A percentile compares a stretch with the other conserved stretches of the same genome.
Evolutionary conservation across 2,329 filamentous ascomycete species (phyloP).

Genomic region (Teratosphaeriaceae sp.): DNA sequence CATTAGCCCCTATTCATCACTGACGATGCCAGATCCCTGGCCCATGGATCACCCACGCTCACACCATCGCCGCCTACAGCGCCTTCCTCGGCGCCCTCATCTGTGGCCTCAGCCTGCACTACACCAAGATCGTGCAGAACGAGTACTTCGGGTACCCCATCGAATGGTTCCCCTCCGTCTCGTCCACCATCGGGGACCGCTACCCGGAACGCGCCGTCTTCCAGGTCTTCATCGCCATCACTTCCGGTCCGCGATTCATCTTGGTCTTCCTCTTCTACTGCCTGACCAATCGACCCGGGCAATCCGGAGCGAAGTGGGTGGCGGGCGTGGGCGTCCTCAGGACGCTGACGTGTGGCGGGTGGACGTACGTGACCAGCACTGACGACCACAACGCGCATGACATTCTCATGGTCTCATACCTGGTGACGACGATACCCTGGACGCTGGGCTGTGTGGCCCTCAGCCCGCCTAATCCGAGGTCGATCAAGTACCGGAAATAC

Average conservation of each 20-base stretch:
- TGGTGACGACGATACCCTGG: slow-evolving; percentile 92
- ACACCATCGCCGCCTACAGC: slow-evolving; percentile 76
- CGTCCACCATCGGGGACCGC: slow-evolving; percentile 87
- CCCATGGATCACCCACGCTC: slow-evolving; percentile 82
- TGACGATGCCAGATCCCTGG: slow-evolving; percentile 55
- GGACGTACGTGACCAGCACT: slow-evolving; percentile 97
- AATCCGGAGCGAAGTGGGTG: slow-evolving; percentile 73
- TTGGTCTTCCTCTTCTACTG: slow-evolving; percentile 91
- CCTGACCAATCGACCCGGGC: slow-evolving; percentile 65
- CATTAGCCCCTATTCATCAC: slow-evolving; percentile 3
- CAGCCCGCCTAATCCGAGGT: slow-evolving; percentile 67
- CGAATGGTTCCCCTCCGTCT: slow-evolving; percentile 35
- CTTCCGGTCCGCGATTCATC: slow-evolving; percentile 87
- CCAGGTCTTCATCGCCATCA: slow-evolving; percentile 94
- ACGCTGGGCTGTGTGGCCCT: slow-evolving; percentile 83
- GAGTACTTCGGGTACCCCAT: slow-evolving; percentile 61
- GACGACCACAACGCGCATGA: slow-evolving; percentile 99
- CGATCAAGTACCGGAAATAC: slow-evolving; percentile 83
- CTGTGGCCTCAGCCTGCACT: slow-evolving; percentile 74
- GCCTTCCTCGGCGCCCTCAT: slow-evolving; percentile 83
- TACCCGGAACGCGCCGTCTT: slow-evolving; percentile 97
- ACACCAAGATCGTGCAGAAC: slow-evolving; percentile 95
- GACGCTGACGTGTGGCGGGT: slow-evolving; percentile 90
- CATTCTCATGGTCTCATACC: slow-evolving; percentile 98
- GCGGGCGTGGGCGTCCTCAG: slow-evolving; percentile 75